Base-by-base conservation (phyloP, 345 rosid genomes). In the Eucalyptus viminalis region DNA sequence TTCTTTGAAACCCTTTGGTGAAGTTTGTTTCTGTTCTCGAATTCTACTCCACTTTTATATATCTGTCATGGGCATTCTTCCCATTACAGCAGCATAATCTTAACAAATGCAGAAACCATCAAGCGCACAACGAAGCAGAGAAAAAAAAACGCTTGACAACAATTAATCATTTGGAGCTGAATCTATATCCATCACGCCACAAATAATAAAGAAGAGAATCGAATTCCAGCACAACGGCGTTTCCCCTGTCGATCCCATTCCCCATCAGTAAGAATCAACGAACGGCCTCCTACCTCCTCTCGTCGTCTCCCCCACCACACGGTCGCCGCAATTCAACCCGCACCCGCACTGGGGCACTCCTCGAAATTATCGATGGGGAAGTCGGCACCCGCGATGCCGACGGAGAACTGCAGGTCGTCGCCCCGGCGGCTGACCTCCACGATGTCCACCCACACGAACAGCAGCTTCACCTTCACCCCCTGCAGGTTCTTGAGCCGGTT, bases 301-400 rank as follows among this genome's bases (percentile, higher is more conserved):
- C 89, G 88, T 17, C 87, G 86, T 91, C 83, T 51, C 49, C 14
- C 87, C 44, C 9, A 3, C 60, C 86, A 54, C 58, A 60, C n/a
- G 58, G 29, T 21, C 29, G 49, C 21, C 87, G 50, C 99, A 97
- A 89, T 94, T 92, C 93, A 96, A 90, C 25, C 98, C 98, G 91
- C 99, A 96, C 21, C 99, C 98, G 91, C 99, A 97, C 85, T 95
- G 99, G 47, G 99, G 51, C 93, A 92, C 92, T 93, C 99, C 83
- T 89, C 95, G 80, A 97, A 95, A 85, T 94, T 94, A 90, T 93
- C 95, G 60, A 94, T 86, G 8, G 96, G 94, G 86, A 95, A 95
- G 21, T 86, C 93, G 88, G 97, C 97, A 62, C 95, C 95, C 12
- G 96, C 92, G 86, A 95, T 95, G 86, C 96, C 96, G 58, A 95